Conservation (phyloP, 495 filamentous ascomycete species). For the Aspergillus carlsbadensis region DNA sequence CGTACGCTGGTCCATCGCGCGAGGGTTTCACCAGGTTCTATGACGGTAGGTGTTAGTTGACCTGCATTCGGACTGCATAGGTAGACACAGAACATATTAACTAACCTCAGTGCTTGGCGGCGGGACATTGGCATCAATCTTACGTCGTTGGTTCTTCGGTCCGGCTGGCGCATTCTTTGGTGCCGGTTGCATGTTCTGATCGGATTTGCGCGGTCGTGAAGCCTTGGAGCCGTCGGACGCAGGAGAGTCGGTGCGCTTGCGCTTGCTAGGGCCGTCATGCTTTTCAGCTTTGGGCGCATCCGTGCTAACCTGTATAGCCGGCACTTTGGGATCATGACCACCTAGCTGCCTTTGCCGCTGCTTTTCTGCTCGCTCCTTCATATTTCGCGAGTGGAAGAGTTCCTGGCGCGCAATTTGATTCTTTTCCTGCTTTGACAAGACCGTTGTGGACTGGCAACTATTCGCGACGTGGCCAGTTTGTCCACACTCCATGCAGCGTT, state of each 20-base stretch:
- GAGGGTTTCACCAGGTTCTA: conserved; percentile 42
- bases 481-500: conserved; percentile 49
- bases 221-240: conserved; percentile 25
- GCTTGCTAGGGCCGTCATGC: conserved; percentile 33
- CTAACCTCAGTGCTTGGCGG: conserved; percentile 32
- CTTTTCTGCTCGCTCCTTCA: conserved; percentile 36
- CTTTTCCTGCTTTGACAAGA: conserved; percentile 38
- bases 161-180: conserved; percentile 21
- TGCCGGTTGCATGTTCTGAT: conserved; percentile 23
- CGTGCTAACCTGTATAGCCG: conserved; percentile 38
- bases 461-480: conserved; percentile 39
- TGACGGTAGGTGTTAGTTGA: conserved; percentile 4
- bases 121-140: conserved; percentile 26
- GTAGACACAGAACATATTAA: conserved; percentile 4
- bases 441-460: conserved; percentile 32
- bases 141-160: conserved; percentile 25
- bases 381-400: conserved; percentile 25
- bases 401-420: conserved; percentile 34
- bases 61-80: not conserved
- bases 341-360: conserved; percentile 44
- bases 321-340: conserved; percentile 48
- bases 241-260: conserved; percentile 41
- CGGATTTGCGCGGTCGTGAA: conserved; percentile 25
- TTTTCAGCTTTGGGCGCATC: conserved; percentile 10
- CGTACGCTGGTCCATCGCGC: conserved; percentile 36